A percentile compares a stretch with the other conserved stretches of the same genome.
Evolutionary conservation across 257 asterid genomes (phyloP).

Genomic region (Primulina tabacum): DNA sequence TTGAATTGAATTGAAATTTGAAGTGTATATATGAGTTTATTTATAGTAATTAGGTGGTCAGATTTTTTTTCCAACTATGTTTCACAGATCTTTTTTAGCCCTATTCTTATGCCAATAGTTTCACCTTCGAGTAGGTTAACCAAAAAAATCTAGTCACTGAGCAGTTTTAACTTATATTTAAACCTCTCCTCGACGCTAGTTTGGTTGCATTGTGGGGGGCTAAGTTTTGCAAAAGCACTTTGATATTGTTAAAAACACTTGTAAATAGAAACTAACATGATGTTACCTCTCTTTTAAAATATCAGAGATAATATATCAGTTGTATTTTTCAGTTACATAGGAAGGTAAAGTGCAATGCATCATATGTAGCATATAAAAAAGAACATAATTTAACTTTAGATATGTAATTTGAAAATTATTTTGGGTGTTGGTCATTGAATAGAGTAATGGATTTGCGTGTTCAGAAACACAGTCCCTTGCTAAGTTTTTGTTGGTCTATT

Average conservation of each 20-base stretch:
- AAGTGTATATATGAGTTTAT: no score
- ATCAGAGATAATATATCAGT: no score
- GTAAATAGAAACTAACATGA: not conserved
- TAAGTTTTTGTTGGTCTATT: not conserved
- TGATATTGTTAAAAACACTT: not conserved
- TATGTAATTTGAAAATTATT: no score
- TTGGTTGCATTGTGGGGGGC: not conserved
- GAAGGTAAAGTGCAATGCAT: not conserved
- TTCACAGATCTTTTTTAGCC: not conserved
- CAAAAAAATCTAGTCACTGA: not conserved
- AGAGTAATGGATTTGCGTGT: not conserved
- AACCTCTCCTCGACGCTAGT: not conserved
- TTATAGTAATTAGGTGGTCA: not conserved
- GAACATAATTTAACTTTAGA: not conserved
- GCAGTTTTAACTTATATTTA: not conserved
- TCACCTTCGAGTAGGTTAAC: not conserved
- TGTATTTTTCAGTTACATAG: not conserved
- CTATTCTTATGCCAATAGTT: not conserved
- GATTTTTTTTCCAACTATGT: not conserved
- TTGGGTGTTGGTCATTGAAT: not conserved
- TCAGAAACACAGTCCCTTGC: not conserved
- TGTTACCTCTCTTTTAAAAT: not conserved
- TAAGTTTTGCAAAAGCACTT: not conserved
- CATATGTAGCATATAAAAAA: not conserved
- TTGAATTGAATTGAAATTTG: no score